Evolutionary conservation across 352 stramenopile species (phyloP), one percentile per base, ranked within the genome.

Genomic region (Pythium rhizo-oryzae): DNA sequence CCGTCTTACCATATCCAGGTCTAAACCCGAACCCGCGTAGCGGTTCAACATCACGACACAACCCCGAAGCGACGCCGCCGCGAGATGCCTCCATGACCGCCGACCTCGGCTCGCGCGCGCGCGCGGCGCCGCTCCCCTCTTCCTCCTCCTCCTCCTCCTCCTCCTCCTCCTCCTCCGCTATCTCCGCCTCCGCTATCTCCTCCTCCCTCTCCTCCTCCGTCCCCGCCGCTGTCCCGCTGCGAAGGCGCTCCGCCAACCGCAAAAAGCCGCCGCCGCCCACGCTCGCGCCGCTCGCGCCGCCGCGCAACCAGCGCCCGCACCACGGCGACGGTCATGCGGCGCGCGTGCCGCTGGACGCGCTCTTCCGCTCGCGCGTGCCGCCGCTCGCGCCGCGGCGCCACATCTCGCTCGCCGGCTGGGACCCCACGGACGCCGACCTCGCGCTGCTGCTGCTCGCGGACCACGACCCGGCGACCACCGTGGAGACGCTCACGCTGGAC

Each of bases 321-420:
- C n/a, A n/a, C 16, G 44, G 64, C 21, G 62, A 64, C n/a, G 68
- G 6, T 12, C 35, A 25, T 24, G 9, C 30, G 0, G 21, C 53
- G 16, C 56, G 57, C 15, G 16, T 87, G 25, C 79, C 79, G 13
- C 67, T 75, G 35, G 77, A 85, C 53, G 60, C 80, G 51, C 49
- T 87, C 4, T 84, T 79, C 56, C 71, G 66, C 30, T 72, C 74
- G 15, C 72, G 72, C 43, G 69, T 69, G n/a, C n/a, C n/a, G 41
- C 69, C 52, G 33, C 75, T 57, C 18, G 52, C 75, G 15, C 80
- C 84, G 50, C 79, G 74, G 25, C 58, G 56, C 0, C 83, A 84
- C 56, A 72, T 93, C 15, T 68, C 80, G 23, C 75, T 93, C 28
- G 75, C 73, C 21, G 83, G 85, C 7, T 92, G 82, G 85, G 43